These are phyloP conservation scores for Schizonepeta tenuifolia DNA, from an alignment of 257 asterid genomes.

Conservation along the genomic window DNA sequence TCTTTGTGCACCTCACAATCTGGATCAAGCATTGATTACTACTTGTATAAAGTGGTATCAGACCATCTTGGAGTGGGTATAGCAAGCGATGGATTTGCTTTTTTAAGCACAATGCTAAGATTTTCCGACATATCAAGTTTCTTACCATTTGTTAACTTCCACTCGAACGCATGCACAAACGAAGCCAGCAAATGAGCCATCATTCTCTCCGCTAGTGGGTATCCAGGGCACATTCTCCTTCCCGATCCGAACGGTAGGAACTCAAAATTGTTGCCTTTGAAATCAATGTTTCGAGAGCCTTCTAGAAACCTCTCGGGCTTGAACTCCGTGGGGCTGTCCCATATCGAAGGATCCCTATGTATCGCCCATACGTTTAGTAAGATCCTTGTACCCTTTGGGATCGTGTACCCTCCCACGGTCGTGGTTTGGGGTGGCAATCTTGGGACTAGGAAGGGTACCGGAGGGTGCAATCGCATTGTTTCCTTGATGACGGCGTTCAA, in stretches of 20 bases:
- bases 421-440: conserved; percentile 29
- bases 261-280: conserved; percentile 37
- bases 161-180: neutral
- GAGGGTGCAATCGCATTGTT: too few species aligned
- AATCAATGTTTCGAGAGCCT: conserved; percentile 30
- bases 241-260: conserved; percentile 44
- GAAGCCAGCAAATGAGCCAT: neutral
- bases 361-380: conserved; percentile 29
- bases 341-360: too few species aligned
- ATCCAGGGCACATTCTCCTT: conserved; percentile 16
- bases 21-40: neutral
- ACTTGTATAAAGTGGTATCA: neutral
- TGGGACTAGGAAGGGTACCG: too few species aligned
- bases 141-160: neutral
- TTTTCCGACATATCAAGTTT: neutral
- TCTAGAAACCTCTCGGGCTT: conserved; percentile 50
- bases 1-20: too few species aligned
- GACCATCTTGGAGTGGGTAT: neutral
- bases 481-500: conserved; percentile 43
- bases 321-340: neutral
- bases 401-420: conserved; percentile 38
- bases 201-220: conserved; percentile 14
- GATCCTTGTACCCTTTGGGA: conserved; percentile 40
- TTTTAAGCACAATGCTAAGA: neutral
- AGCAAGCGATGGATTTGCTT: neutral